Conservation (phyloP, 208 protist species). For the Crithidia mellificae region DNA sequence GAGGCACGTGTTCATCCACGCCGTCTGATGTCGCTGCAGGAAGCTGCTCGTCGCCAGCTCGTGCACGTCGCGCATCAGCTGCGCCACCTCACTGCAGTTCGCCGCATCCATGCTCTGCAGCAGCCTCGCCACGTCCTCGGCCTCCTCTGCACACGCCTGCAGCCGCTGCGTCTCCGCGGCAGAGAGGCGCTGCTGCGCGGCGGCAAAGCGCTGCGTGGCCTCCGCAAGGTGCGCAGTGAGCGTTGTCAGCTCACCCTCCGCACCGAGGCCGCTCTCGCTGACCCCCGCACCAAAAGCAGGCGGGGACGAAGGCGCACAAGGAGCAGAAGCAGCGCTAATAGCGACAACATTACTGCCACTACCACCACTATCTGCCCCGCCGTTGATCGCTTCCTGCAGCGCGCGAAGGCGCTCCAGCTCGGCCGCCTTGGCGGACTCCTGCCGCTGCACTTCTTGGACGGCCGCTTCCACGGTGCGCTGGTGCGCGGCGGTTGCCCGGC, state of each 20-base stretch:
- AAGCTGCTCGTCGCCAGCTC: constrained; percentile 18
- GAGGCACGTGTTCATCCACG: constrained; percentile 29
- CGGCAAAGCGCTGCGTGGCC: not conserved
- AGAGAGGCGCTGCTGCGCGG: not conserved
- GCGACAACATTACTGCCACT: no score
- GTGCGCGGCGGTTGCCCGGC: not conserved
- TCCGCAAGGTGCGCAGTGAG: not conserved
- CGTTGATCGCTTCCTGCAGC: not conserved
- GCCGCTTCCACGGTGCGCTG: constrained; percentile 9
- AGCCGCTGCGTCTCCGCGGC: not conserved
- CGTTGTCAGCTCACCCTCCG: constrained; percentile 10
- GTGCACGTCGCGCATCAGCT: constrained; percentile 30
- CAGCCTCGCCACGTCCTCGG: constrained; percentile 7
- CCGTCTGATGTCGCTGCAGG: constrained; percentile 8
- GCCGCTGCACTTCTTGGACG: not conserved
- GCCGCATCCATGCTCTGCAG: constrained; percentile 8
- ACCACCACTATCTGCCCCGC: not conserved
- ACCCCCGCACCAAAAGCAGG: no score
- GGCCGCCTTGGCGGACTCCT: not conserved
- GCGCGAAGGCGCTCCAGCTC: not conserved
- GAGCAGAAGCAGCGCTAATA: not conserved
- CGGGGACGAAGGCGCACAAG: no score
- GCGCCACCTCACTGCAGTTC: not conserved
- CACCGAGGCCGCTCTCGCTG: not conserved
- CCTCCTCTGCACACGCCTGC: constrained; percentile 16